Percentiles rank a stretch among this genome's conserved stretches.
Evolutionary conservation across 371 early-diverging fungal genomes (phyloP).

Genomic region (Nematocida minor): DNA sequence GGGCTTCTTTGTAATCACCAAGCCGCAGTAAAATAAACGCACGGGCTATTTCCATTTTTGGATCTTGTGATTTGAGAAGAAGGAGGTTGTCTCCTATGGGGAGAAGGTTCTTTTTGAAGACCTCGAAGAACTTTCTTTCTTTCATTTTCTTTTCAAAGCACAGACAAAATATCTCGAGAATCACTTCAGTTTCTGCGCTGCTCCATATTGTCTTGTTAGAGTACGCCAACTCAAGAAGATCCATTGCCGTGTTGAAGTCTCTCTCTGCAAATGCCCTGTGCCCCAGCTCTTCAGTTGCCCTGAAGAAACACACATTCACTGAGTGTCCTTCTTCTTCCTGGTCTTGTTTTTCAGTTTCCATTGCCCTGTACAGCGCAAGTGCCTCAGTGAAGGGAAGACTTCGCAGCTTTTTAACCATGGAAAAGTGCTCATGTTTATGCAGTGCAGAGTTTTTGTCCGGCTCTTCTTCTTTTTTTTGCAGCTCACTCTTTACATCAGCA

Average conservation of each 20-base stretch:
- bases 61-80: slow-evolving; percentile 13
- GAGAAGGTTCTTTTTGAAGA: slow-evolving; percentile 12
- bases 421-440: background rate
- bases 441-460: background rate
- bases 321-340: slow-evolving; percentile 9
- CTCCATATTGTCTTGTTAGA: slow-evolving; percentile 35
- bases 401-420: background rate
- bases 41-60: slow-evolving; percentile 40
- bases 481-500: background rate
- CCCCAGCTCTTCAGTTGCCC: slow-evolving; percentile 34
- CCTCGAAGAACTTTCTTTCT: slow-evolving; percentile 1
- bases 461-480: background rate
- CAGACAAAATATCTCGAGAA: slow-evolving; percentile 17
- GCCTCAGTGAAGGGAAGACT: slow-evolving; percentile 30
- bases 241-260: slow-evolving; percentile 35
- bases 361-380: background rate
- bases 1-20: slow-evolving; percentile 10
- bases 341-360: background rate
- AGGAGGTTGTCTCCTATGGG: slow-evolving; percentile 31
- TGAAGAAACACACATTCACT: background rate
- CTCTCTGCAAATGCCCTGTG: slow-evolving; percentile 29
- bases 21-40: slow-evolving; percentile 37
- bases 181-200: background rate
- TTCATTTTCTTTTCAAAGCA: slow-evolving; percentile 42
- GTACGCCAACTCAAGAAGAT: slow-evolving; percentile 32